Conservation (phyloP, 129 eudicot species). For the Rutidosis leptorrhynchoides region DNA sequence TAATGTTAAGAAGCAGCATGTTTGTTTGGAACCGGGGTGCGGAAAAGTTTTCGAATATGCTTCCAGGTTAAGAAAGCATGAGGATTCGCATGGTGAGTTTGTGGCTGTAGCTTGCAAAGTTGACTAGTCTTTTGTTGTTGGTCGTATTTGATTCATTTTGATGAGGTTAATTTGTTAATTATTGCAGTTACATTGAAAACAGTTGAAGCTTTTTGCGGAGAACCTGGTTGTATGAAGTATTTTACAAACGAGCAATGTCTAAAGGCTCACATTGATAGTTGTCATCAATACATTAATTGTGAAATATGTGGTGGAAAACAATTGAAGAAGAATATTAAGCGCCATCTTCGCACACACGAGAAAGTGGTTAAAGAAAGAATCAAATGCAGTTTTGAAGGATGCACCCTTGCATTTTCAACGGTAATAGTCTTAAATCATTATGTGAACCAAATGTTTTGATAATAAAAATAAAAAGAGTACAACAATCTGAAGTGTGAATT, state of each 20-base stretch:
- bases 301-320: constrained; percentile 81
- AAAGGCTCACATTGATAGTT: constrained; percentile 52
- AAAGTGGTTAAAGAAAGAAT: constrained; percentile 34
- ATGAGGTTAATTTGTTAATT: background rate
- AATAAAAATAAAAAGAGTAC: too few species aligned
- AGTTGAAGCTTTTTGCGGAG: constrained; percentile 66
- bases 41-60: constrained; percentile 71
- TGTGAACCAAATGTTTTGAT: background rate
- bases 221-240: constrained; percentile 69
- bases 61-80: constrained; percentile 60
- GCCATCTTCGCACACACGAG: constrained; percentile 73
- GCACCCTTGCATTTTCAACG: constrained; percentile 54
- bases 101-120: background rate
- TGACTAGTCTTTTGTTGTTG: background rate
- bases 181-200: constrained; percentile 62
- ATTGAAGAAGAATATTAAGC: constrained; percentile 71
- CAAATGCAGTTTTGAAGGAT: constrained; percentile 58
- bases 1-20: constrained; percentile 31
- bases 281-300: constrained; percentile 64
- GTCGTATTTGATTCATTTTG: constrained; percentile 7
- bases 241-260: constrained; percentile 64
- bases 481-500: background rate
- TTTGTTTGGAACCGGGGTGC: constrained; percentile 70
- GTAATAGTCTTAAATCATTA: constrained; percentile 37
- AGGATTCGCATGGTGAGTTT: constrained; percentile 64